Percentiles rank a stretch among this genome's conserved stretches.
phyloP scores from a whole-genome alignment of 495 filamentous ascomycete genomes.

The Xylaria scruposa region DNA sequence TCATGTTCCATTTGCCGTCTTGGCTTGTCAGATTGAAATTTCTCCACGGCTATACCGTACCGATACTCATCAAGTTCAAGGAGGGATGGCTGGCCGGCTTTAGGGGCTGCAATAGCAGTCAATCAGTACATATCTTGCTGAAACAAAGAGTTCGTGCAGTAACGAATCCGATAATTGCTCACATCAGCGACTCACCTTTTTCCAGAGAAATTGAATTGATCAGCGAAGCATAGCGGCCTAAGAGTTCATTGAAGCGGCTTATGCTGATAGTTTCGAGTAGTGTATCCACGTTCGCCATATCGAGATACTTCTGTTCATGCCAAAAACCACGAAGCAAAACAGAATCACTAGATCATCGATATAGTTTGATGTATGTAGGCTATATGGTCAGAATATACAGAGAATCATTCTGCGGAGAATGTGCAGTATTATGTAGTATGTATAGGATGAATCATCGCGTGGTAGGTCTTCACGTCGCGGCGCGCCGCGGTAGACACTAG shows the following conservation, averaged over 20 bases:
- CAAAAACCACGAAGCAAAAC: neutral
- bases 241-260: conserved; percentile 40
- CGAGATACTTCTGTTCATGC: conserved; percentile 6
- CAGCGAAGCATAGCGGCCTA: conserved; percentile 46
- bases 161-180: neutral
- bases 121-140: conserved; percentile 19
- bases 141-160: neutral
- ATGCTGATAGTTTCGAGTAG: conserved; percentile 45
- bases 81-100: conserved; percentile 52
- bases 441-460: too few species aligned
- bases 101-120: conserved; percentile 4
- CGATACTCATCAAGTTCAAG: conserved; percentile 56
- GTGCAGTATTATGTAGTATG: neutral
- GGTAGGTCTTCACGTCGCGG: neutral
- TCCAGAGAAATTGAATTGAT: conserved; percentile 48
- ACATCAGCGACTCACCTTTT: conserved; percentile 45
- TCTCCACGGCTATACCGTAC: conserved; percentile 50
- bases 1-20: conserved; percentile 45
- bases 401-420: neutral
- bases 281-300: conserved; percentile 26
- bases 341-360: neutral
- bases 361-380: neutral
- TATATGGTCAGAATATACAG: neutral
- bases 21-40: conserved; percentile 42
- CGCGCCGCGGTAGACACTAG: neutral